phyloP scores from a whole-genome alignment of 2,329 filamentous ascomycete species.

The Penicillium hesseltinei region DNA sequence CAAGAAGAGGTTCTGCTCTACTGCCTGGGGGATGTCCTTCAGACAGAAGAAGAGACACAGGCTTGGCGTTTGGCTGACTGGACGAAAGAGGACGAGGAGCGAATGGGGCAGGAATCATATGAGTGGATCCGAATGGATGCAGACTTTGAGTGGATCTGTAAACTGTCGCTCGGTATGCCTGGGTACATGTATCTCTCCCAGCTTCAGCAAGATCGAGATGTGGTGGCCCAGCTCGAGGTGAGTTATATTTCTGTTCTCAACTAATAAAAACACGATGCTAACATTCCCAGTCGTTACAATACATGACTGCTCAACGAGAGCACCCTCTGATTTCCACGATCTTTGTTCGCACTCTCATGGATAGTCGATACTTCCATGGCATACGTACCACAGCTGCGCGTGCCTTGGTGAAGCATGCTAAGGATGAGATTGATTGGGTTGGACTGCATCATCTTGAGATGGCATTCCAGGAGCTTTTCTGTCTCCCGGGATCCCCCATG shows the following conservation, averaged over 20 bases:
- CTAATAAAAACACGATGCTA: neutral
- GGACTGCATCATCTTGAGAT: conserved; percentile 81
- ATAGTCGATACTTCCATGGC: conserved; percentile 88
- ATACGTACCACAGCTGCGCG: conserved; percentile 83
- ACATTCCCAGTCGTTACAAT: conserved; percentile 63
- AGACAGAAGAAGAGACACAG: conserved; percentile 73
- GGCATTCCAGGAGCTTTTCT: conserved; percentile 85
- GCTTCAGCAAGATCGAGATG: conserved; percentile 92
- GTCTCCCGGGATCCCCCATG: conserved; percentile 72
- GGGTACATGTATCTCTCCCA: conserved; percentile 98
- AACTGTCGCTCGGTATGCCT: conserved; percentile 77
- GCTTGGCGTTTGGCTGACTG: conserved; percentile 87
- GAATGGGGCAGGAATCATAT: conserved; percentile 94
- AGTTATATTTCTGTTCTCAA: conserved; percentile 16
- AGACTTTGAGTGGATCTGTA: conserved; percentile 96
- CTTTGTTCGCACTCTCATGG: conserved; percentile 83
- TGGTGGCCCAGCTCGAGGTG: conserved; percentile 75
- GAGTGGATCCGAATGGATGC: conserved; percentile 98
- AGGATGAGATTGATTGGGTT: conserved; percentile 68
- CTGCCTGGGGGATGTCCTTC: conserved; percentile 86
- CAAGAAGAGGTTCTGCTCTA: conserved; percentile 84
- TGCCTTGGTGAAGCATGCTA: conserved; percentile 73
- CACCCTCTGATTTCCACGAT: conserved; percentile 86
- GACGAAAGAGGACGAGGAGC: conserved; percentile 81
- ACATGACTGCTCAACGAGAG: conserved; percentile 64